A percentile compares a stretch with the other conserved stretches of the same genome.
Evolutionary conservation across 441 rosid genomes (phyloP).

Genomic region (Erodium texanum): DNA sequence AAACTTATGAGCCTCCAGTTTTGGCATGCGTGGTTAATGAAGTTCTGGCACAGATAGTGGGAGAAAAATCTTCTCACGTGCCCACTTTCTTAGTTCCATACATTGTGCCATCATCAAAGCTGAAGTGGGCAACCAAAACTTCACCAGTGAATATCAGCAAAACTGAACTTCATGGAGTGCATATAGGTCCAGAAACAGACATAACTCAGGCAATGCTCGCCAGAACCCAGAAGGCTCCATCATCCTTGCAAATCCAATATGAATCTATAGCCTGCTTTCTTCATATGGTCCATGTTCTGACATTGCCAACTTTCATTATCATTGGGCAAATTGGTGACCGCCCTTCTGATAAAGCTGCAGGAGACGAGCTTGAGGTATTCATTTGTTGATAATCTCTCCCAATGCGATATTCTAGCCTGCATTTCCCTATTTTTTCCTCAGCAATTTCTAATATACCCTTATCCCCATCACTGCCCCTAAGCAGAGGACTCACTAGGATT

Average conservation of each 20-base stretch:
- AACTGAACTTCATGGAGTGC: conserved; percentile 37
- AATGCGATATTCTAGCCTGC: not conserved
- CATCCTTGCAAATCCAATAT: conserved; percentile 39
- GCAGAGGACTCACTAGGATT: too few relatives aligned
- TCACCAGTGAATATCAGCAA: conserved; percentile 26
- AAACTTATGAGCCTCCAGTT: conserved; percentile 44
- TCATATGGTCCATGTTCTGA: conserved; percentile 49
- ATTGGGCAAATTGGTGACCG: conserved; percentile 37
- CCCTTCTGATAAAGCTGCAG: conserved; percentile 29
- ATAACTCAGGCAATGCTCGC: conserved; percentile 29
- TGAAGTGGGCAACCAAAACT: conserved; percentile 43
- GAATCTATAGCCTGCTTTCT: conserved; percentile 77
- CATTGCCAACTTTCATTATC: conserved; percentile 47
- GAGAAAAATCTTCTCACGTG: conserved; percentile 20
- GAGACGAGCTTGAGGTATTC: conserved; percentile 55
- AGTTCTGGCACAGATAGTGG: conserved; percentile 35
- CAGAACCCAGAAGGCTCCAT: conserved; percentile 45
- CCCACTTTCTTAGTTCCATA: conserved; percentile 50
- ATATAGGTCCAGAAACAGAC: conserved; percentile 56
- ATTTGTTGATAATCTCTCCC: conserved; percentile 7
- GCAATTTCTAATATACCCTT: too few relatives aligned
- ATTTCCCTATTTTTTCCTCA: too few relatives aligned
- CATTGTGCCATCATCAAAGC: conserved; percentile 44
- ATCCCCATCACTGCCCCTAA: too few relatives aligned
- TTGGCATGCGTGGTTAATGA: conserved; percentile 52